phyloP scores from a whole-genome alignment of 73 alveolate species.

The Tetrahymena thermophila region DNA sequence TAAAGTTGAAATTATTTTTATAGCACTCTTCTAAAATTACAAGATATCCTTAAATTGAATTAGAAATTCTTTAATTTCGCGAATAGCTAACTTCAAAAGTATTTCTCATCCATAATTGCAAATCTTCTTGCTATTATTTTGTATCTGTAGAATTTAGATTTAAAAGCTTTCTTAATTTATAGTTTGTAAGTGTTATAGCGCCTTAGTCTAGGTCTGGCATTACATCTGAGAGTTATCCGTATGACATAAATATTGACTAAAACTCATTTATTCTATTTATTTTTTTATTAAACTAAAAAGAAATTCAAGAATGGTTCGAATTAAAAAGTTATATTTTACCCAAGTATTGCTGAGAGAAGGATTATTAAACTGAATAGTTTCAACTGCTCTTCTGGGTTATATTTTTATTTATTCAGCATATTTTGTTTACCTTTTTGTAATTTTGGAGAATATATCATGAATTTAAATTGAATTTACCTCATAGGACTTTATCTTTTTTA shows the following conservation, averaged over 20 bases:
- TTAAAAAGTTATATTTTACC: background rate
- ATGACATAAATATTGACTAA: background rate
- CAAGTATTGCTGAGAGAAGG: background rate
- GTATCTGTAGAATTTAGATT: background rate
- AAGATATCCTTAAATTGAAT: background rate
- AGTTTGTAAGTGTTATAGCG: background rate
- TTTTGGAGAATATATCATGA: background rate
- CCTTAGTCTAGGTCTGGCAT: background rate
- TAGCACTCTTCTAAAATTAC: background rate
- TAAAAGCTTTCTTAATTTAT: background rate
- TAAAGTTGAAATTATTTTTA: background rate
- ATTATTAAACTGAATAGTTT: background rate
- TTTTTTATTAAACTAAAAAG: background rate
- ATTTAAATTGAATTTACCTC: background rate
- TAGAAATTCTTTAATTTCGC: background rate
- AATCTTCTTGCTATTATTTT: background rate
- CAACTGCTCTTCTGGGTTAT: background rate
- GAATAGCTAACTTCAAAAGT: background rate
- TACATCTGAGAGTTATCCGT: background rate
- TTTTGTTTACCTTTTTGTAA: background rate
- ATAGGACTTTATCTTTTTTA: background rate
- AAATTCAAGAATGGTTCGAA: no score
- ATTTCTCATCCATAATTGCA: background rate
- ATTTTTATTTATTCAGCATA: background rate
- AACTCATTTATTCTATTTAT: background rate